A percentile compares a stretch with the other conserved stretches of the same genome.
These are phyloP conservation scores for Pugionium cornutum DNA, from an alignment of 345 rosid species.

Conservation along the genomic window DNA sequence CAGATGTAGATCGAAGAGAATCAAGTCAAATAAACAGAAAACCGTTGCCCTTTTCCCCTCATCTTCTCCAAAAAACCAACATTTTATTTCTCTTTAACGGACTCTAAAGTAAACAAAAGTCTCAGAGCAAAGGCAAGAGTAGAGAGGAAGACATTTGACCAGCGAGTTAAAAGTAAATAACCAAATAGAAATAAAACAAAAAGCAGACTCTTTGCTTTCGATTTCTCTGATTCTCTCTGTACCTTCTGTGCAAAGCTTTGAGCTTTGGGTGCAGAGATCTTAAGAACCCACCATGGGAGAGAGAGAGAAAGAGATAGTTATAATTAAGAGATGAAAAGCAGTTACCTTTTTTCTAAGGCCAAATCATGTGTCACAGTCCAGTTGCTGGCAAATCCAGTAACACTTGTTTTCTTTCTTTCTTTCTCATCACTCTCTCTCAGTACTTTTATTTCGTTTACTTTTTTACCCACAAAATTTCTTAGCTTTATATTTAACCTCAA, in stretches of 20 bases:
- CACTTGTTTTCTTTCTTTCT: conserved; percentile 39
- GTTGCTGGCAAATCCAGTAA: conserved; percentile 47
- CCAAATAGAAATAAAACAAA: conserved; percentile 33
- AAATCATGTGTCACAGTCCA: conserved; percentile 61
- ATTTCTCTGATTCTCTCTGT: conserved; percentile 43
- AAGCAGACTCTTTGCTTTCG: conserved; percentile 37
- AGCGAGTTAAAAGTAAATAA: conserved; percentile 26
- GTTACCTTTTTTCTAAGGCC: conserved; percentile 45
- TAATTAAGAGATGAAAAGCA: conserved; percentile 48
- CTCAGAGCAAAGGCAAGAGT: conserved; percentile 30
- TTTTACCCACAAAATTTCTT: conserved; percentile 18
- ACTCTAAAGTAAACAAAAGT: conserved; percentile 32
- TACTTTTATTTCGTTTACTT: not conserved
- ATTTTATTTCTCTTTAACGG: conserved; percentile 37
- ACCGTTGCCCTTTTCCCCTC: conserved; percentile 46
- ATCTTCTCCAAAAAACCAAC: conserved; percentile 45
- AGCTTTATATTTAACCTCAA: conserved; percentile 18
- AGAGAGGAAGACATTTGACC: conserved; percentile 38
- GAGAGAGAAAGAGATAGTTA: conserved; percentile 44
- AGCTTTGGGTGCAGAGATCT: conserved; percentile 47
- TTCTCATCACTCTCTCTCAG: conserved; percentile 15
- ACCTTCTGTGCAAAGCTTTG: conserved; percentile 47
- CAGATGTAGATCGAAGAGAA: conserved; percentile 36
- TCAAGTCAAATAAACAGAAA: conserved; percentile 25
- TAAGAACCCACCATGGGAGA: conserved; percentile 37